Percentiles rank a stretch among this genome's conserved stretches.
Evolutionary conservation across 495 filamentous ascomycete species (phyloP).

Genomic region (Penicillium daleae): DNA sequence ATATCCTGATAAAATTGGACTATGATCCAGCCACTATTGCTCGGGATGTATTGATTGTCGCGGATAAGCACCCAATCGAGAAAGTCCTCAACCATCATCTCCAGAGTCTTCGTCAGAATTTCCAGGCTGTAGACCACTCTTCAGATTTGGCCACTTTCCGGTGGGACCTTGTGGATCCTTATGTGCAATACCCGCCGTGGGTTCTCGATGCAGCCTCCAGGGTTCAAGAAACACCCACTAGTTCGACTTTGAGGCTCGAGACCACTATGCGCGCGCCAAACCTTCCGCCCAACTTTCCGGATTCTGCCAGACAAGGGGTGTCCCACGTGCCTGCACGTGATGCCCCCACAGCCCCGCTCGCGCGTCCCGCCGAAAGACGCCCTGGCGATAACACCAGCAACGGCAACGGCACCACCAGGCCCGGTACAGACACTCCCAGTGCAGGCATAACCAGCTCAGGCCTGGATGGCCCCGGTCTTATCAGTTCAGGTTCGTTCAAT

Average conservation of each 20-base stretch:
- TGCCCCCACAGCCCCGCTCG: neutral
- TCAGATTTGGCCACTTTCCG: conserved; percentile 64
- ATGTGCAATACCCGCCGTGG: neutral
- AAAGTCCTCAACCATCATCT: conserved; percentile 63
- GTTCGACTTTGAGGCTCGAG: neutral
- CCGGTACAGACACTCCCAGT: neutral
- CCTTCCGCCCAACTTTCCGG: neutral
- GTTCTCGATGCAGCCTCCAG: neutral
- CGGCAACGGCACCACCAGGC: neutral
- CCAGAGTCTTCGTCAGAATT: conserved; percentile 43
- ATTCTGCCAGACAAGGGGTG: neutral
- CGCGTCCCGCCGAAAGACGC: conserved; percentile 8
- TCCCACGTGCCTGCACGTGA: conserved; percentile 18
- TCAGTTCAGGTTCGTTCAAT: neutral
- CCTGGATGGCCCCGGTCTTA: neutral
- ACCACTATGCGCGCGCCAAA: neutral
- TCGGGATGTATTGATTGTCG: conserved; percentile 63
- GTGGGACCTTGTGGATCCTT: conserved; percentile 67
- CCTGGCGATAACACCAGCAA: conserved; percentile 3
- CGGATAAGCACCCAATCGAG: conserved; percentile 62
- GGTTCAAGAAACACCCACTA: neutral
- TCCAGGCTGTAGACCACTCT: conserved; percentile 43
- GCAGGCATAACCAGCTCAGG: neutral
- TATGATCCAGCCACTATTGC: conserved; percentile 70
- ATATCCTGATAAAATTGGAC: conserved; percentile 43